Base-by-base conservation (phyloP, 2,329 filamentous ascomycete species). In the Paraphaeosphaeria minitans region DNA sequence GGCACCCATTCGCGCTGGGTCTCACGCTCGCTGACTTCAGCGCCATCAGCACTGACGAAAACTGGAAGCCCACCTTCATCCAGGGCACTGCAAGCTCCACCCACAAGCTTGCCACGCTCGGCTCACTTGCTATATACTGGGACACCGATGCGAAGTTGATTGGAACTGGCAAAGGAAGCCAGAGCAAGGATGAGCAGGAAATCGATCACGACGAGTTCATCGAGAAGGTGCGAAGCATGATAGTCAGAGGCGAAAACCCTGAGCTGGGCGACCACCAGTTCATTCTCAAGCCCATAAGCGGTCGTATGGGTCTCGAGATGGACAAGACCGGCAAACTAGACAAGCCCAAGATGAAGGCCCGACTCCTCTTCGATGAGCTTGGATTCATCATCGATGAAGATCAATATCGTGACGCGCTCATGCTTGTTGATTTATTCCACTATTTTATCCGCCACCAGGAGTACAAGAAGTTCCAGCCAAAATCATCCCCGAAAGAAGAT, bases 351-450 rank as follows among this genome's bases (percentile, higher is more conserved):
- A 89, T 95, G 80, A 98, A 97, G 77, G 92, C 93, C 29, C 91
- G 90, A 41, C 80, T 99, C 19, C 80, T 98, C 1, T 99, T 99
- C 68, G 94, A 99, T 72, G 96, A 99, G 73, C 93, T 99, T 58
- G 95, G 96, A 52, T 89, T 99, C 63, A 91, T 98, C n/a, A 84
- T 99, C 33, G 96, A 99, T 67, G 94, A 99, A 65, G 87, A 97
- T 65, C 95, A 99, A 75, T 99, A 99, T 74, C 90, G 96, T 31
- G 95, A 99, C 78, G 92, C 90, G 5, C 80, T 99, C 58, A 99
- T 99, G 95, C 91, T 99, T 82, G 91, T 98, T 1, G 95, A 99
- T 74, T 83, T 98, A 2, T 99, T 99, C 81, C 95, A 99, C 77
- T 98, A 97, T 78, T 99, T 98, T 76, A 91, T 97, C 67, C 89